Evolutionary conservation across 257 asterid genomes (phyloP).

Genomic region (Solanum dulcamara): DNA sequence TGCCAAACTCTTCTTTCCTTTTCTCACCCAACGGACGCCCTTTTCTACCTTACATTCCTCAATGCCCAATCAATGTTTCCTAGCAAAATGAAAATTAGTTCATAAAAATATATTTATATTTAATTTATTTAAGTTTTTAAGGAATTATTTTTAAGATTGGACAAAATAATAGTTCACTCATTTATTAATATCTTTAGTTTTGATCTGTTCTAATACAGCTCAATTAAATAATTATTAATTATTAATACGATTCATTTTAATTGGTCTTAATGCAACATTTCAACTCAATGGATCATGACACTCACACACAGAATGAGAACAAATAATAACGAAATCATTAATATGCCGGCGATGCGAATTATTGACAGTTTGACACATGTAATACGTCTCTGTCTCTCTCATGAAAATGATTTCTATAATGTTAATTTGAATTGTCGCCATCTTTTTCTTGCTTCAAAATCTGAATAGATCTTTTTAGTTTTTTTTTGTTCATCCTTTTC

Average conservation of each 20-base stretch:
- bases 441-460: neutral
- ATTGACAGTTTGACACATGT: neutral
- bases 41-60: neutral
- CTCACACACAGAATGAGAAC: neutral
- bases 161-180: neutral
- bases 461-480: neutral
- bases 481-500: neutral
- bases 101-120: neutral
- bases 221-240: too few species aligned
- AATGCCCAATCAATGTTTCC: neutral
- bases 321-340: neutral
- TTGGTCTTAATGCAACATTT: neutral
- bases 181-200: neutral
- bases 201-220: fast-evolving
- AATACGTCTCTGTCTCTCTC: neutral
- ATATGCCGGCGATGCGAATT: neutral
- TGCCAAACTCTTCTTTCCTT: neutral
- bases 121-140: fast-evolving
- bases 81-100: neutral
- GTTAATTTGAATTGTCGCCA: neutral
- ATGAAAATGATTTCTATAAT: neutral
- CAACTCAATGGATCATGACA: fast-evolving
- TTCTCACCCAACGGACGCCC: neutral
- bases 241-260: neutral
- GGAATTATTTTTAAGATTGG: fast-evolving